phyloP scores from a whole-genome alignment of 495 filamentous ascomycete species.

The Penicillium arizonense region DNA sequence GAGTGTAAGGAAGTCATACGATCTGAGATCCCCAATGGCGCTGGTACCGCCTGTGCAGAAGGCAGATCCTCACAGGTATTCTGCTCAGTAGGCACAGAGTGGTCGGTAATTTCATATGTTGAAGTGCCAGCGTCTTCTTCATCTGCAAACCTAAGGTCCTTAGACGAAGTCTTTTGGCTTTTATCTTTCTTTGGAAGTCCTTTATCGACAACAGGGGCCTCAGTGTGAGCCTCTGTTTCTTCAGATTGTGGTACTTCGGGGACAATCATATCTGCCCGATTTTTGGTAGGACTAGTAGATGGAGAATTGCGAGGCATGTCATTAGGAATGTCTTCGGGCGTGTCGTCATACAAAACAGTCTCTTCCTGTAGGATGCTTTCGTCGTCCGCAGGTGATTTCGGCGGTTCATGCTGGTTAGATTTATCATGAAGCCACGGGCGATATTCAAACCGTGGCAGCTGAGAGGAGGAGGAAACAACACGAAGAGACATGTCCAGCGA shows the following conservation, averaged over 20 bases:
- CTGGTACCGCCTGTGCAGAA: conserved; percentile 36
- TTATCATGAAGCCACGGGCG: conserved; percentile 23
- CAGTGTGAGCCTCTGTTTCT: neutral
- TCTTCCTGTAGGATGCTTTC: conserved; percentile 6
- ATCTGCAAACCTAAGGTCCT: conserved; percentile 18
- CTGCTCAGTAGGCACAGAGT: conserved; percentile 7
- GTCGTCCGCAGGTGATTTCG: conserved; percentile 3
- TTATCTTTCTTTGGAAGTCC: neutral
- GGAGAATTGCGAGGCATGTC: no score
- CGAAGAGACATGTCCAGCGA: conserved; percentile 25
- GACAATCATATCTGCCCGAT: neutral
- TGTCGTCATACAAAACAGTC: conserved; percentile 1
- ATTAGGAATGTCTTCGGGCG: neutral
- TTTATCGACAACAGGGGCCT: neutral
- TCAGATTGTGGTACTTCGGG: neutral
- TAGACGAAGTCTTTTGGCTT: conserved; percentile 6
- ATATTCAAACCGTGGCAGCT: conserved; percentile 47
- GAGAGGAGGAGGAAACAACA: conserved; percentile 41
- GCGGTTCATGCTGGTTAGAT: neutral
- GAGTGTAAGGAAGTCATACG: conserved; percentile 41
- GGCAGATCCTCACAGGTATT: conserved; percentile 36
- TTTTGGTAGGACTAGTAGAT: neutral
- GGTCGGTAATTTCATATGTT: neutral
- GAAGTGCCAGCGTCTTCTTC: conserved; percentile 1
- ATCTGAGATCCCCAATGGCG: conserved; percentile 26